A percentile compares a stretch with the other conserved stretches of the same genome.
Evolutionary conservation across 257 asterid genomes (phyloP).

Genomic region (Fraxinus excelsior): DNA sequence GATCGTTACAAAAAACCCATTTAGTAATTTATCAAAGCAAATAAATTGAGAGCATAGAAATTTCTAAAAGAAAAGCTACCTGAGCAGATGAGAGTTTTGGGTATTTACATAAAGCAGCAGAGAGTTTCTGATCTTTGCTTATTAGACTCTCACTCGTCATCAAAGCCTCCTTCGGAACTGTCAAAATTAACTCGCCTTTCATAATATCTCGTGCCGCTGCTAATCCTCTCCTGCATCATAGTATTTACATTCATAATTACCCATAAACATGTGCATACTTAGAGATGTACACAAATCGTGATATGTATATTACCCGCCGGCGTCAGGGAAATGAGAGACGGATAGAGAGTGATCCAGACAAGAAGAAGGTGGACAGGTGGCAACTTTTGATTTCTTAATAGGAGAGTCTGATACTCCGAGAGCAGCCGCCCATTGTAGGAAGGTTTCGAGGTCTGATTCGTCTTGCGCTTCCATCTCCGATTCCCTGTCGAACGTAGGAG

Average conservation of each 20-base stretch:
- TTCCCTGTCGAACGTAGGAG: too few relatives aligned
- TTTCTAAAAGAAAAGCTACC: conserved; percentile 36
- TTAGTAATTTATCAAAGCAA: neutral
- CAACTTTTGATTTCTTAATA: conserved; percentile 4
- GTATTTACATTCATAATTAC: neutral
- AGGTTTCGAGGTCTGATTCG: conserved; percentile 46
- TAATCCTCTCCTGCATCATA: conserved; percentile 74
- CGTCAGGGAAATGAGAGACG: conserved; percentile 66
- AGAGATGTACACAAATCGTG: neutral
- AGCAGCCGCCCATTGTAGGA: conserved; percentile 71
- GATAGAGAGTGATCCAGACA: conserved; percentile 57
- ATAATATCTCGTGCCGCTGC: conserved; percentile 70
- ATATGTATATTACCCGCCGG: conserved; percentile 71
- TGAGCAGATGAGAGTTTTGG: conserved; percentile 63
- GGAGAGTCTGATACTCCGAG: conserved; percentile 65
- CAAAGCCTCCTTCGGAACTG: conserved; percentile 75
- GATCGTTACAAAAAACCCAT: neutral
- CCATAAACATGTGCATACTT: neutral
- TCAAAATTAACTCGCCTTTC: conserved; percentile 77
- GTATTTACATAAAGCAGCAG: conserved; percentile 44
- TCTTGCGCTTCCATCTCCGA: conserved; percentile 37
- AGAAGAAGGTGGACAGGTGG: conserved; percentile 25
- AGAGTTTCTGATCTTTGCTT: conserved; percentile 41
- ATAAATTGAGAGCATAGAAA: neutral
- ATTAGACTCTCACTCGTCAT: conserved; percentile 60